These are phyloP conservation scores for Pythium sukuiense DNA, from an alignment of 352 stramenopile genomes.

Conservation along the genomic window DNA sequence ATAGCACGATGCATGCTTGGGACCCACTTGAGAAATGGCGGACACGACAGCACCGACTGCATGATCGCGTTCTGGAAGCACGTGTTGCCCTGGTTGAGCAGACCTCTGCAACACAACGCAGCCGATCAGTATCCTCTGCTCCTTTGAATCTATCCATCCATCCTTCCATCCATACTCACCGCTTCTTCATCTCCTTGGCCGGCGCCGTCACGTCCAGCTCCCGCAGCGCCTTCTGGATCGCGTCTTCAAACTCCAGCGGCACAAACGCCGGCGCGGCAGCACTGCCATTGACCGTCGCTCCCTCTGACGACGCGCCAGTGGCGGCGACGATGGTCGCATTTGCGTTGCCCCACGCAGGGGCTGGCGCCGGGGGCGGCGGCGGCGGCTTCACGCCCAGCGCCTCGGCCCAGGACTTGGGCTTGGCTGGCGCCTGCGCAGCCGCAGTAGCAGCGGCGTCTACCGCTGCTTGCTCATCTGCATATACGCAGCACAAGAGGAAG, in stretches of 20 bases:
- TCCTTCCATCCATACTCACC: conserved; percentile 31
- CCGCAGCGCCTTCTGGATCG: conserved; percentile 61
- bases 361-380: conserved; percentile 19
- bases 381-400: conserved; percentile 43
- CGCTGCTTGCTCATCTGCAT: conserved; percentile 9
- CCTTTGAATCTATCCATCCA: not conserved
- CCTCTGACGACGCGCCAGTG: not conserved
- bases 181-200: conserved; percentile 82
- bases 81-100: conserved; percentile 87
- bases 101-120: conserved; percentile 36
- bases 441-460: not conserved
- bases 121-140: not conserved
- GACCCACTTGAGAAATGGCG: conserved; percentile 79
- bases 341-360: conserved; percentile 32
- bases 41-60: conserved; percentile 76
- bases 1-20: not conserved
- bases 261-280: conserved; percentile 6
- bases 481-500: not conserved
- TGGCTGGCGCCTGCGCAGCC: conserved; percentile 6
- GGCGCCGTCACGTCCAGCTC: conserved; percentile 56
- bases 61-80: conserved; percentile 90
- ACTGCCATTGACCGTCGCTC: not conserved
- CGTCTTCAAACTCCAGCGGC: conserved; percentile 56
- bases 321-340: conserved; percentile 2
- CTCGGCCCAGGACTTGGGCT: conserved; percentile 62